Evolutionary conservation across 2,329 filamentous ascomycete species (phyloP).

Genomic region (Colletotrichum cereale): DNA sequence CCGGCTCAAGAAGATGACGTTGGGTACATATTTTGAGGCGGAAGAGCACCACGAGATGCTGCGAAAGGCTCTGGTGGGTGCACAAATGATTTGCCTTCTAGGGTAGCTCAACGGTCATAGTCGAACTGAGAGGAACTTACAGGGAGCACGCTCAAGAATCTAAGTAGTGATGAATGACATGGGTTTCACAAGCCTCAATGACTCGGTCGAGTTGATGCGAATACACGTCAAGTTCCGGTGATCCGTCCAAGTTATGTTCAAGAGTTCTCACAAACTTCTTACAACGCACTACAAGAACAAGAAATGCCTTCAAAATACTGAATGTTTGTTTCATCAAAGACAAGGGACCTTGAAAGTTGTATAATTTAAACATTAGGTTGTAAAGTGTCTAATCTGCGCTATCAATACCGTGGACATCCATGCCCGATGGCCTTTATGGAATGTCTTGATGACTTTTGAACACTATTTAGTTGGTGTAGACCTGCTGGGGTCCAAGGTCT

Average conservation of each 20-base stretch:
- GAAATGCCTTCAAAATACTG: no score
- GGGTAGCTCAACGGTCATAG: not conserved
- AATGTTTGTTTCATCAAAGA: not conserved
- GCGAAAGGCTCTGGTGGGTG: not conserved
- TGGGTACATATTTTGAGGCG: not conserved
- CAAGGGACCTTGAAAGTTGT: not conserved
- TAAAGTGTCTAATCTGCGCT: not conserved
- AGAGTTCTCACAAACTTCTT: no score
- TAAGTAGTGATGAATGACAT: not conserved
- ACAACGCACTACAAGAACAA: not conserved
- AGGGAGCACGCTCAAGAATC: accelerated
- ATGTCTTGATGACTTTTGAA: not conserved
- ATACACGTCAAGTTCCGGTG: no score
- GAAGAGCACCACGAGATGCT: not conserved
- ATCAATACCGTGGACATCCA: no score
- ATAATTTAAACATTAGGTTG: slow-evolving; percentile 16
- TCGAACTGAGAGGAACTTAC: not conserved
- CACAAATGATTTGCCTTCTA: not conserved
- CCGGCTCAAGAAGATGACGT: not conserved
- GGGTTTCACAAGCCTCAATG: no score
- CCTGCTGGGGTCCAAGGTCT: slow-evolving; percentile 32
- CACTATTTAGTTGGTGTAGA: slow-evolving; percentile 26
- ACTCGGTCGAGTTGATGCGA: no score
- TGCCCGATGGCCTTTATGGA: not conserved
- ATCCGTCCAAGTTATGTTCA: no score